Conservation (phyloP, 257 asterid genomes). For the Ajuga chamaepitys region DNA sequence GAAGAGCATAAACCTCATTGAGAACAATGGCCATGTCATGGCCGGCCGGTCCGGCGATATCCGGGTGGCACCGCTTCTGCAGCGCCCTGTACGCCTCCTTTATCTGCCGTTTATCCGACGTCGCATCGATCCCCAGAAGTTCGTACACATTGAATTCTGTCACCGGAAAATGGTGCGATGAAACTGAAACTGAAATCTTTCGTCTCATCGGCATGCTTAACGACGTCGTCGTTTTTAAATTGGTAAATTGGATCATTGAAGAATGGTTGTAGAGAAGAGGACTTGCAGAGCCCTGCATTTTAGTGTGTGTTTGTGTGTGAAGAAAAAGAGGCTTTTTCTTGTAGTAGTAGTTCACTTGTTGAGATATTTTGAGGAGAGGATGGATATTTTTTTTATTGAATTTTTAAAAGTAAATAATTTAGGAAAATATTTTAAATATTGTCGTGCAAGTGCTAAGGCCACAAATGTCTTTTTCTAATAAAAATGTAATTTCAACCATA, state of each 20-base stretch:
- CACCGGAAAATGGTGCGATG: slow-evolving; percentile 26
- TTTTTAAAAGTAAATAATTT: too few relatives aligned
- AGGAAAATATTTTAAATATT: too few relatives aligned
- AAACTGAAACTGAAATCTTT: too few relatives aligned
- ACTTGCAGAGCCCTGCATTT: slow-evolving; percentile 42
- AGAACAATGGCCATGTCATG: slow-evolving; percentile 93
- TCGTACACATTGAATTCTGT: slow-evolving; percentile 79
- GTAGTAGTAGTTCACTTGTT: too few relatives aligned
- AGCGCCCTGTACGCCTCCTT: slow-evolving; percentile 70
- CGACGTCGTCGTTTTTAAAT: slow-evolving; percentile 20
- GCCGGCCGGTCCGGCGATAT: slow-evolving; percentile 77
- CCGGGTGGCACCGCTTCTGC: slow-evolving; percentile 95
- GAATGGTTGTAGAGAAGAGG: slow-evolving; percentile 28
- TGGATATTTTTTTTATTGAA: too few relatives aligned
- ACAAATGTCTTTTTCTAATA: too few relatives aligned
- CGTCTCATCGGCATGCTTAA: slow-evolving; percentile 34
- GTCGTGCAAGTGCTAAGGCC: too few relatives aligned
- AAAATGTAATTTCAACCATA: too few relatives aligned
- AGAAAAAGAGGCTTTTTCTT: background rate
- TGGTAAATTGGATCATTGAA: slow-evolving; percentile 16
- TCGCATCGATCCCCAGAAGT: slow-evolving; percentile 69
- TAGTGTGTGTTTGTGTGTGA: too few relatives aligned
- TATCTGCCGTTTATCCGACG: slow-evolving; percentile 48
- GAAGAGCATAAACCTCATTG: slow-evolving; percentile 83
- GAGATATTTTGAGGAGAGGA: slow-evolving; percentile 15